These are phyloP conservation scores for Dactylellina sp. DNA, from an alignment of 2,329 filamentous ascomycete genomes.

Conservation along the genomic window DNA sequence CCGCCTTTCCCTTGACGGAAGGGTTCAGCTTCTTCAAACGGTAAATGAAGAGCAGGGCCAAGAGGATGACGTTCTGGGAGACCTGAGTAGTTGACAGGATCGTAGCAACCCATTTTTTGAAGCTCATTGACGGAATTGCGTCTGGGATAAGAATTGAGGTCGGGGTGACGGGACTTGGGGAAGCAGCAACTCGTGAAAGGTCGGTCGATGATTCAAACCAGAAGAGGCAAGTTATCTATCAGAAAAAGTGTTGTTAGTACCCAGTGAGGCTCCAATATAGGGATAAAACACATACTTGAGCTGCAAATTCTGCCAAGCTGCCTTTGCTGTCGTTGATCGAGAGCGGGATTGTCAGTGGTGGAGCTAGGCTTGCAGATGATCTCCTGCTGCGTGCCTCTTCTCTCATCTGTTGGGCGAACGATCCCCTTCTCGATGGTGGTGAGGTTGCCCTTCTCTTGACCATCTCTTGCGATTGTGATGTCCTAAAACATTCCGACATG, in stretches of 20 bases:
- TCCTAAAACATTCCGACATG: conserved; percentile 49
- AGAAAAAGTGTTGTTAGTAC: conserved; percentile 16
- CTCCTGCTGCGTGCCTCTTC: conserved; percentile 39
- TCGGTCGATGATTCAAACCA: conserved; percentile 94
- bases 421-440: conserved; percentile 44
- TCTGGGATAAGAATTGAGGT: conserved; percentile 71
- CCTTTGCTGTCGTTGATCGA: conserved; percentile 81
- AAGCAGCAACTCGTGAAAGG: conserved; percentile 73
- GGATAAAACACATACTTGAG: conserved; percentile 72
- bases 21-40: conserved; percentile 90
- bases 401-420: conserved; percentile 48
- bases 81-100: conserved; percentile 95
- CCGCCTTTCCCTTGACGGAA: conserved; percentile 86
- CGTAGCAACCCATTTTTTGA: conserved; percentile 92
- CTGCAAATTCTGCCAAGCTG: conserved; percentile 83
- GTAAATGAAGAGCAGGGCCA: conserved; percentile 93
- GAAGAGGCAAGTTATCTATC: conserved; percentile 91
- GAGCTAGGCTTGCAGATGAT: conserved; percentile 32
- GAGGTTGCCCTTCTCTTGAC: conserved; percentile 45
- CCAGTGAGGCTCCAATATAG: not conserved
- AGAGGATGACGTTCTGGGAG: conserved; percentile 90
- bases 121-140: conserved; percentile 80
- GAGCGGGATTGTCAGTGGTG: conserved; percentile 69
- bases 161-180: conserved; percentile 66
- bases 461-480: conserved; percentile 35